A percentile compares a stretch with the other conserved stretches of the same genome.
Evolutionary conservation across 1,139 yeast genomes (phyloP).

Genomic region (Trichomonascaceae sp.): DNA sequence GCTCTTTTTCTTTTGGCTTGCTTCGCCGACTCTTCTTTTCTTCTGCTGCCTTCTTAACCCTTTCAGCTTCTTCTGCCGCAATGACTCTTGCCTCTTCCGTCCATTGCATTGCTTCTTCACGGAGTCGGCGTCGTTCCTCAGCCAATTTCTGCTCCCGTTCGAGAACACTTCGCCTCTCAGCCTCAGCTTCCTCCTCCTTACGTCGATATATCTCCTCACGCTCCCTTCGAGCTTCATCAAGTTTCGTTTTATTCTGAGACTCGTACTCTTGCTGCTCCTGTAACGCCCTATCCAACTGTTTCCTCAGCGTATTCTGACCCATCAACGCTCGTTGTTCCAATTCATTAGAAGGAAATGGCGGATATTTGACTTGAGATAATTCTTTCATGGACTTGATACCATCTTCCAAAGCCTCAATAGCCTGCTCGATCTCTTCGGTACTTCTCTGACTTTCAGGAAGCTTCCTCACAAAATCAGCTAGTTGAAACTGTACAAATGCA

Average conservation of each 20-base stretch:
- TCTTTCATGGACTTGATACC: slow-evolving; percentile 59
- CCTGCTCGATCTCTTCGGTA: slow-evolving; percentile 53
- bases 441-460: slow-evolving; percentile 55
- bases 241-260: slow-evolving; percentile 48
- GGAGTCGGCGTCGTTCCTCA: slow-evolving; percentile 69
- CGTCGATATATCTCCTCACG: slow-evolving; percentile 54
- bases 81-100: slow-evolving; percentile 42
- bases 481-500: slow-evolving; percentile 79
- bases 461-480: slow-evolving; percentile 76
- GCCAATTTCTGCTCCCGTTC: slow-evolving; percentile 76
- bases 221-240: slow-evolving; percentile 65
- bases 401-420: slow-evolving; percentile 51
- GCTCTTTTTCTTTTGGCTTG: slow-evolving; percentile 13
- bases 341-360: slow-evolving; percentile 75
- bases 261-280: slow-evolving; percentile 71
- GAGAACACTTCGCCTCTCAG: slow-evolving; percentile 44
- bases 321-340: slow-evolving; percentile 77
- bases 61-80: slow-evolving; percentile 26
- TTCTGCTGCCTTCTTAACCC: slow-evolving; percentile 29
- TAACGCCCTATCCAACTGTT: slow-evolving; percentile 62
- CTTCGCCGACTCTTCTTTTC: slow-evolving; percentile 14
- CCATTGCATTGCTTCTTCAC: slow-evolving; percentile 82
- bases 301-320: slow-evolving; percentile 71
- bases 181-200: slow-evolving; percentile 35
- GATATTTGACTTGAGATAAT: slow-evolving; percentile 52